Percentiles rank a stretch among this genome's conserved stretches.
Evolutionary conservation across 1,139 yeast species (phyloP).

Genomic region (Protomyces macrosporus): DNA sequence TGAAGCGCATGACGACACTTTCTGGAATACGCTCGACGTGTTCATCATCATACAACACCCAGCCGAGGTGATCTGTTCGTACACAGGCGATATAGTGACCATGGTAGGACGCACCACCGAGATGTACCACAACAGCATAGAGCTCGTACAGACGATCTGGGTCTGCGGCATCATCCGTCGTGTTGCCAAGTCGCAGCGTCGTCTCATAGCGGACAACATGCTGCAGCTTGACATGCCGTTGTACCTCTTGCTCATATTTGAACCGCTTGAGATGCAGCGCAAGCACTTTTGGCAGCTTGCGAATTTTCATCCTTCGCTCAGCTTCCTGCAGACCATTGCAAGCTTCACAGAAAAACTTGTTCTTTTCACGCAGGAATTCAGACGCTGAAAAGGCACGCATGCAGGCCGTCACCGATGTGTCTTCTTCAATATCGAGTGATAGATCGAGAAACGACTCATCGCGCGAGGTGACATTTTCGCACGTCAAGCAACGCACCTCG

Average conservation of each 20-base stretch:
- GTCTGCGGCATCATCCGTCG: conserved; percentile 51
- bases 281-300: conserved; percentile 68
- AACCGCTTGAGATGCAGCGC: conserved; percentile 85
- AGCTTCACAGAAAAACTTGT: conserved; percentile 86
- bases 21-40: conserved; percentile 86
- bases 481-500: conserved; percentile 82
- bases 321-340: conserved; percentile 94
- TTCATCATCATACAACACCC: conserved; percentile 94
- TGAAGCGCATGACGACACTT: conserved; percentile 72
- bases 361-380: conserved; percentile 78
- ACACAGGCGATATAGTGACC: conserved; percentile 91
- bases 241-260: conserved; percentile 79
- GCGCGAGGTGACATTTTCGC: conserved; percentile 79
- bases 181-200: conserved; percentile 66
- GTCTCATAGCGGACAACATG: conserved; percentile 80
- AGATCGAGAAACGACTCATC: conserved; percentile 84
- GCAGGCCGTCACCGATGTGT: conserved; percentile 68
- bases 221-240: conserved; percentile 77
- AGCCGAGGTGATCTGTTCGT: conserved; percentile 70
- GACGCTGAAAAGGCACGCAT: conserved; percentile 74
- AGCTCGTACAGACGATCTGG: conserved; percentile 66
- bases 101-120: conserved; percentile 97
- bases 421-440: conserved; percentile 75
- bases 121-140: conserved; percentile 81
- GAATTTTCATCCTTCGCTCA: conserved; percentile 79